A percentile compares a stretch with the other conserved stretches of the same genome.
Conservation (phyloP, 1,139 yeast species). For the Yamadazyma songkhlaensis region DNA sequence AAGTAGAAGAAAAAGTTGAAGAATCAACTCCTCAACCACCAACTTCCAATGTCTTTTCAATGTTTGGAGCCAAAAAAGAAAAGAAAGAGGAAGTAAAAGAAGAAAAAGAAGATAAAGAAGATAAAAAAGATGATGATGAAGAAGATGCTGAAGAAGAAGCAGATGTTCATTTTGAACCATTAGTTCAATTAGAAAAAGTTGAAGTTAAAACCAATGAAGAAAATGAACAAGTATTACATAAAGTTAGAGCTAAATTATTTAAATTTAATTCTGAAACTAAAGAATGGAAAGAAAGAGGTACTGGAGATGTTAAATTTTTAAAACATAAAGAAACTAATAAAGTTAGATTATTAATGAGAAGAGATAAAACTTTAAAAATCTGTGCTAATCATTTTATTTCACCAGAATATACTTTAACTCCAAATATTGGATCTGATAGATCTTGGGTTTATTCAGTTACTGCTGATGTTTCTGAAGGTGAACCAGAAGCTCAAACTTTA, state of each 20-base stretch:
- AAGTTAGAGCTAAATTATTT: conserved; percentile 92
- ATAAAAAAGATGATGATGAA: conserved; percentile 40
- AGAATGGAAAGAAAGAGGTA: conserved; percentile 99
- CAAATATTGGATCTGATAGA: conserved; percentile 96
- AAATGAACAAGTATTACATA: conserved; percentile 83
- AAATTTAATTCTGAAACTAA: conserved; percentile 78
- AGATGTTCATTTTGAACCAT: conserved; percentile 95
- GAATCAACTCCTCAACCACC: conserved; percentile 48
- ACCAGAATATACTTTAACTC: conserved; percentile 80
- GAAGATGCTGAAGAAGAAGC: conserved; percentile 85
- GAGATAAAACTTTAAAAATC: conserved; percentile 96
- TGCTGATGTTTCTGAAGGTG: conserved; percentile 94
- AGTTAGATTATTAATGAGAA: conserved; percentile 93
- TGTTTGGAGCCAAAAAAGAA: conserved; percentile 85
- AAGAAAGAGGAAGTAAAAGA: conserved; percentile 48
- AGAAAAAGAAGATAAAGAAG: conserved; percentile 28
- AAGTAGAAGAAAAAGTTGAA: conserved; percentile 12
- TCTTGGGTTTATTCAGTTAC: conserved; percentile 97
- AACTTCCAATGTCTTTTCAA: conserved; percentile 76
- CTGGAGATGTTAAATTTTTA: conserved; percentile 95
- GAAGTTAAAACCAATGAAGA: conserved; percentile 98
- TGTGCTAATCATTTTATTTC: conserved; percentile 95
- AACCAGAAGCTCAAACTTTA: conserved; percentile 91
- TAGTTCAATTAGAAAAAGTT: conserved; percentile 85
- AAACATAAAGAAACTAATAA: conserved; percentile 80